These are phyloP conservation scores for Diplogelasinospora grovesii DNA, from an alignment of 495 filamentous ascomycete genomes.

Conservation along the genomic window DNA sequence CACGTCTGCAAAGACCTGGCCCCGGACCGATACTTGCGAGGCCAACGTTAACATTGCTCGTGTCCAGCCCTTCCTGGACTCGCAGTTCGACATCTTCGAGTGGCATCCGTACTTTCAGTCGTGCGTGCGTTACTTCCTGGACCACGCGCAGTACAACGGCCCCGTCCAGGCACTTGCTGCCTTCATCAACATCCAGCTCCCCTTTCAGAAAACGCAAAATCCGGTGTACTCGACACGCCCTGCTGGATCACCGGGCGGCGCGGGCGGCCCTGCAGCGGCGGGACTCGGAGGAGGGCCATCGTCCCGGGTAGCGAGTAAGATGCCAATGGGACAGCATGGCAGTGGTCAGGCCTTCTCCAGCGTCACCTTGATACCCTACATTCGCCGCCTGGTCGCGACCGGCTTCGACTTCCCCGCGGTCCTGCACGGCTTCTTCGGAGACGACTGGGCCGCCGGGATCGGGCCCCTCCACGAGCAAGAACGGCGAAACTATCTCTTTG, in stretches of 20 bases:
- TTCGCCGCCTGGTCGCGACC: conserved; percentile 84
- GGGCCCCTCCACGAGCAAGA: conserved; percentile 83
- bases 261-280: conserved; percentile 18
- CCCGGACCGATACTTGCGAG: not conserved
- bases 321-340: not conserved
- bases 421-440: conserved; percentile 90
- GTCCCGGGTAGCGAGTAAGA: not conserved
- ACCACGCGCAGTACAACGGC: conserved; percentile 79
- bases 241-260: conserved; percentile 18
- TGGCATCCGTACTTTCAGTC: conserved; percentile 92
- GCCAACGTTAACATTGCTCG: not conserved
- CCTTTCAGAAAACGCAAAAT: conserved; percentile 51
- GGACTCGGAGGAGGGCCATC: not conserved
- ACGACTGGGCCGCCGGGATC: conserved; percentile 76
- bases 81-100: conserved; percentile 74
- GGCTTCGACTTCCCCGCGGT: conserved; percentile 82
- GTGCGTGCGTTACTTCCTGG: conserved; percentile 89
- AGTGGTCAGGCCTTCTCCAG: not conserved
- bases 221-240: conserved; percentile 27
- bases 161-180: conserved; percentile 84
- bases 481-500: conserved; percentile 89
- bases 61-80: conserved; percentile 30
- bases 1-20: not conserved
- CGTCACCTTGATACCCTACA: conserved; percentile 78
- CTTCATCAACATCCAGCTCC: conserved; percentile 78